Evolutionary conservation across 805 yeast genomes (phyloP), one percentile per base, ranked within the genome.

Genomic region (Myxozyma nipponensis): DNA sequence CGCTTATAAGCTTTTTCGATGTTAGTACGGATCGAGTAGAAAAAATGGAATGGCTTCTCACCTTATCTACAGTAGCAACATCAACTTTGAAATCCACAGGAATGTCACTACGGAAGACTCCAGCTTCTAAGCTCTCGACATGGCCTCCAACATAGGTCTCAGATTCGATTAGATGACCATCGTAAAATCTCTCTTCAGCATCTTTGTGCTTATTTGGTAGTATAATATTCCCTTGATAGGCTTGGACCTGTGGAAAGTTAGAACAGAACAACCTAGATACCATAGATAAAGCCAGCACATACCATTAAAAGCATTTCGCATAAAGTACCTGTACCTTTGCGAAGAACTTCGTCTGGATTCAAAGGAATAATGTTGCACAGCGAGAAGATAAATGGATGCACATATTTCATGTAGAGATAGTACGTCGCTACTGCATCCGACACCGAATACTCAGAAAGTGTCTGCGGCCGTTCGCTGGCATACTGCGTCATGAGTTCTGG

Each of bases 391-490:
- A 93, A 93, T 1, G 98, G 98, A 68, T 90, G 98, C 46, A 93
- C 96, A 65, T 93, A 95, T 69, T 93, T 93, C 81, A 85, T 90
- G 72, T 90, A 93, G 41, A 93, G 73, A 68, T 93, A 93, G 66
- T 90, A 93, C 0, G 99, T 93, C 3, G 98, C 98, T 36, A 95
- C 98, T 10, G 99, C 99, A 75, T 93, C 99, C 50, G 98, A 95
- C 24, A 93, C 99, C 0, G 98, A 95, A 68, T 93, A 93, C 65
- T 95, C 98, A 0, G 98, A 88, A 45, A 93, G 69, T 2, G 84
- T 71, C 63, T 93, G 98, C 0, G 99, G 98, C 61, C 84, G 80
- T 62, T 90, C 96, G 59, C 83, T 81, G 2, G 99, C 99, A 15
- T 44, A 54, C 0, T 97, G 97, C 0, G 97, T 89, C 99, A 93